A percentile compares a stretch with the other conserved stretches of the same genome.
Evolutionary conservation across 306 rosid genomes (phyloP).

Genomic region (Dalbergia cochinchinensis): DNA sequence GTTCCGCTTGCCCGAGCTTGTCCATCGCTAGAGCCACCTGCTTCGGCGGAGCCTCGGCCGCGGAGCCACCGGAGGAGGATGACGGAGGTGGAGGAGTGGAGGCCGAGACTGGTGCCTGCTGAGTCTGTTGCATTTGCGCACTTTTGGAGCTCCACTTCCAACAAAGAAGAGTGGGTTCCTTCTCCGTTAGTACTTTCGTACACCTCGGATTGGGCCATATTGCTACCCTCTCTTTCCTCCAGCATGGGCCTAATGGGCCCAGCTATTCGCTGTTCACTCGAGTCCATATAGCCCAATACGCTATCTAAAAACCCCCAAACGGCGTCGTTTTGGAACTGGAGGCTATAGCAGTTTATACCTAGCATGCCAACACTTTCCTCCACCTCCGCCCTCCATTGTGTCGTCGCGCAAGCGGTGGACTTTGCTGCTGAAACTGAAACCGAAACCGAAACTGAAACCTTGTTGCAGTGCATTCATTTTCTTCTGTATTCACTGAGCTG

Average conservation of each 20-base stretch:
- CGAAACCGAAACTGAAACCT: neutral
- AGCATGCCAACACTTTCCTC: neutral
- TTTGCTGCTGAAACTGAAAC: neutral
- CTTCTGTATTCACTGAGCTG: neutral
- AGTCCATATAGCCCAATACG: neutral
- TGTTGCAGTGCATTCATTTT: neutral
- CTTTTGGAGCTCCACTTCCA: conserved; percentile 15
- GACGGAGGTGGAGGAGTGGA: conserved; percentile 52
- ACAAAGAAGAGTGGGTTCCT: neutral
- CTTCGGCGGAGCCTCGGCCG: conserved; percentile 92
- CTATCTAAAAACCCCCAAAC: neutral
- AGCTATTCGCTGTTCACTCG: neutral
- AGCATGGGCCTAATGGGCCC: neutral
- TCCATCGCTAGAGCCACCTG: conserved; percentile 93
- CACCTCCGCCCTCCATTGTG: neutral
- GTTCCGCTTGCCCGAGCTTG: conserved; percentile 80
- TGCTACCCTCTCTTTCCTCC: too few relatives aligned
- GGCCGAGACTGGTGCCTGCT: conserved; percentile 52
- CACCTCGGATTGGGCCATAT: conserved; percentile 45
- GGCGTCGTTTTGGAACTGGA: neutral
- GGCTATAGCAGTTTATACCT: neutral
- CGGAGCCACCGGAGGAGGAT: conserved; percentile 43
- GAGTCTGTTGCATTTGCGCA: conserved; percentile 61
- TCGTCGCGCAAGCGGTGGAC: neutral
- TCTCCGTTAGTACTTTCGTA: conserved; percentile 39